These are phyloP conservation scores for Eucalyptus erythrocorys DNA, from an alignment of 345 rosid species.

Conservation along the genomic window DNA sequence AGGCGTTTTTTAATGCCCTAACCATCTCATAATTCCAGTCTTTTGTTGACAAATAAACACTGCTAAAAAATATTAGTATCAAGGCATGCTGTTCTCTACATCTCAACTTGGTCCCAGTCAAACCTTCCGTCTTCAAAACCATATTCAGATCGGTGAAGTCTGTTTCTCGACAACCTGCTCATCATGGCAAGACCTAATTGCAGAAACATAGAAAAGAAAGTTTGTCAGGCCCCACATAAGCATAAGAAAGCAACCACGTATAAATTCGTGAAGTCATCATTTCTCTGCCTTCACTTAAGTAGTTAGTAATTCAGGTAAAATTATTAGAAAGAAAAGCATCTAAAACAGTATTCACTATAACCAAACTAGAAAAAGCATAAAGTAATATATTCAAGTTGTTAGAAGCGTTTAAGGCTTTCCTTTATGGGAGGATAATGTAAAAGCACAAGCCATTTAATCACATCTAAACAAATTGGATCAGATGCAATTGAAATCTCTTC, in stretches of 20 bases:
- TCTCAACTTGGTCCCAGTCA: constrained; percentile 22
- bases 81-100: background rate
- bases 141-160: constrained; percentile 19
- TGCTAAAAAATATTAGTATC: background rate
- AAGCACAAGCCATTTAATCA: background rate
- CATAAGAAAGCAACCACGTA: background rate
- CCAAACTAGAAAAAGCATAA: background rate
- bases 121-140: constrained; percentile 12
- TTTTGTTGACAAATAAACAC: background rate
- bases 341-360: background rate
- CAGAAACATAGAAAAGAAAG: background rate
- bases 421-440: background rate
- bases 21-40: background rate
- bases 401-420: background rate
- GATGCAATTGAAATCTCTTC: background rate
- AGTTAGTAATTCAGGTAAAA: background rate
- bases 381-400: background rate
- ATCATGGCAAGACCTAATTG: constrained; percentile 40
- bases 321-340: background rate
- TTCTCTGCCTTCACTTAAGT: background rate
- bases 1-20: background rate
- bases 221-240: background rate
- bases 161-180: constrained; percentile 32
- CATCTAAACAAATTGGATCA: background rate
- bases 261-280: background rate